Evolutionary conservation across 306 rosid genomes (phyloP), one percentile per base, ranked within the genome.

Genomic region (Corylus avellana): DNA sequence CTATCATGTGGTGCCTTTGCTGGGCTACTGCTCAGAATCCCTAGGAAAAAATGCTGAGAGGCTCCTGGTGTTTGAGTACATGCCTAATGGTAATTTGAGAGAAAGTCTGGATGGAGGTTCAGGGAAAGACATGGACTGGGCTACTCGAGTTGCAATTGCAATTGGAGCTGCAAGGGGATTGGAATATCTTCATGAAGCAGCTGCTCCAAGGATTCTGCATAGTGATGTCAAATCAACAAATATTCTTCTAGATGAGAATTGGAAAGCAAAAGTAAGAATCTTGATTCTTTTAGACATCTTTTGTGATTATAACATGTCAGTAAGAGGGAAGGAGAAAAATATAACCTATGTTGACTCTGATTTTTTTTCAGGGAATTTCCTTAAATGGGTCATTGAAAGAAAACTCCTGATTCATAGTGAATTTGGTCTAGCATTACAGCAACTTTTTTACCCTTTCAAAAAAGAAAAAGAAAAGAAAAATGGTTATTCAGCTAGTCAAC

Each of bases 131-230:
- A 77, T 90, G 87, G 93, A 87, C 80, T 95, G 98, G 98, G 58
- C 79, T 55, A 83, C 93, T 71, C 94, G 99, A n/a, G 97, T 95
- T 82, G 74, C 85, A 9, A 89, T 91, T 82, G 99, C 99, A 72
- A 85, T 93, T 69, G 99, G 99, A 87, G 96, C 99, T 80, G 99
- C 99, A 56, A 91, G 94, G 75, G 99, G 97, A 50, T 84, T 95
- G 86, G 99, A 95, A 79, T 95, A 95, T 91, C 98, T 95, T 74
- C 99, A 95, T 81, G 99, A 92, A 66, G 98, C 99, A 64, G 99
- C 98, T 80, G 99, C 97, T 83, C 99, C 99, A 66, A 91, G 89
- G 87, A 89, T 95, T 83, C 90, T 95, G 70, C 99, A 95, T 80
- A 86, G 98, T 79, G 98, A 95, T 87, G 96, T 95, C 77, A 95